phyloP scores from a whole-genome alignment of 1,284 basidiomycete species.

The Microbotryum scabiosae region DNA sequence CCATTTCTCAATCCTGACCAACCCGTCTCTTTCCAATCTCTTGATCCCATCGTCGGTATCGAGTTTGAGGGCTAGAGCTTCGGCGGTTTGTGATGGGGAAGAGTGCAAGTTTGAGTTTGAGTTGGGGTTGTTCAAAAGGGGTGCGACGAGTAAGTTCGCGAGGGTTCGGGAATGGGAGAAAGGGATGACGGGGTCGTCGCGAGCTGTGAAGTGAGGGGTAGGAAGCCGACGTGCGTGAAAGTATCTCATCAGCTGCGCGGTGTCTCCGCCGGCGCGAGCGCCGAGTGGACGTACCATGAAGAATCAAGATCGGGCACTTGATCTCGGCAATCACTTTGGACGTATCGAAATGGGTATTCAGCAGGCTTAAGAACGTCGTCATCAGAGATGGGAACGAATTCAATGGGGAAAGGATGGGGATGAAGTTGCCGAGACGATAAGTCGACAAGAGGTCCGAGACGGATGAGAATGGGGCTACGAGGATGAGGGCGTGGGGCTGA shows the following conservation, averaged over 20 bases:
- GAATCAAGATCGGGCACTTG: conserved; percentile 60
- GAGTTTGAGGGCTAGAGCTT: conserved; percentile 12
- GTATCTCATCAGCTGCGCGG: too few relatives aligned
- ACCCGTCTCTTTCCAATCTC: conserved; percentile 41
- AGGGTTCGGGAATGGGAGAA: conserved; percentile 62
- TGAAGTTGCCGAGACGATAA: conserved; percentile 50
- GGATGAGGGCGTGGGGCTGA: conserved; percentile 53
- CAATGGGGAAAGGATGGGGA: conserved; percentile 63
- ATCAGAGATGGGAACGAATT: conserved; percentile 46
- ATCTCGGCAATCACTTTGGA: conserved; percentile 55
- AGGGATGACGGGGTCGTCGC: conserved; percentile 73
- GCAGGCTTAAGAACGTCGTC: conserved; percentile 49
- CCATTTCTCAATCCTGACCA: conserved; percentile 49
- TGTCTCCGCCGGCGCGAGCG: too few relatives aligned
- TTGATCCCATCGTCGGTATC: conserved; percentile 41
- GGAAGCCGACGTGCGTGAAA: too few relatives aligned
- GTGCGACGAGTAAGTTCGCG: conserved; percentile 48
- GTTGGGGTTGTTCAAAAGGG: conserved; percentile 42
- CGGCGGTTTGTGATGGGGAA: conserved; percentile 32
- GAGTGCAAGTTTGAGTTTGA: conserved; percentile 43
- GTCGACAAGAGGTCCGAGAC: conserved; percentile 58
- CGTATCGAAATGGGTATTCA: conserved; percentile 61
- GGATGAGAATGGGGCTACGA: conserved; percentile 70
- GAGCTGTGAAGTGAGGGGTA: conserved; percentile 41
- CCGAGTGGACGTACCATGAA: conserved; percentile 45